Base-by-base conservation (phyloP, 1,284 basidiomycete species). In the Ustilago curta region DNA sequence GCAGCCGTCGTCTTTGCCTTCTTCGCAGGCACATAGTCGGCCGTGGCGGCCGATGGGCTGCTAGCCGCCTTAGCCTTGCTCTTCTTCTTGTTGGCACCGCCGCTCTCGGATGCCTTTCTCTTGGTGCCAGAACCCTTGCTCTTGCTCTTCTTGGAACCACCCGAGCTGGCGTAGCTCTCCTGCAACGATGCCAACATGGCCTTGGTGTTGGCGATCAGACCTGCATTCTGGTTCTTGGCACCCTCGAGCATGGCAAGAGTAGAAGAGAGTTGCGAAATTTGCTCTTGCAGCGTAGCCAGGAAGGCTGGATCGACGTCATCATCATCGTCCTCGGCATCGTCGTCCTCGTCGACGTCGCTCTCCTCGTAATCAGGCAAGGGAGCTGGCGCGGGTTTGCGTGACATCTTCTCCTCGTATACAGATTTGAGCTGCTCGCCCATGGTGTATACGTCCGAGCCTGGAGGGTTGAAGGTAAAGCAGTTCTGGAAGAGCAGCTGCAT, bases 401-500 rank as follows among this genome's bases (percentile, higher is more conserved):
- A 89, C 93, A 93, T 95, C 86, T 95, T 97, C 76, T 94, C 92
- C 61, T 95, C 91, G 86, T 97, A 99, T 25, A 95, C 85, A 40
- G 89, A 89, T 83, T 95, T 90, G 23, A 98, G 87, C 60, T 70
- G 58, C 53, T 76, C 65, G 16, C 83, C 83, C 80, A 83, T 80
- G 12, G 90, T 88, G 82, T 94, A 91, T 55, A 99, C 96, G 39
- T 91, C 90, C 21, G 94, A 93, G 32, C 91, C 93, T 8, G 90
- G 88, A 7, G 94, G 94, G 80, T 99, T 99, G 88, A 96, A 99
- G 1, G 89, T 87, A 84, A 92, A 91, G 84, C 95, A 98, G 85
- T 99, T 99, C 64, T 90, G 89, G 81, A 97, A 91, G 90, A 99
- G 93, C 71, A 96, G 88, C 85, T 92, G 92, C 87, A 98, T 93